These are phyloP conservation scores for Cyclaneusma minus DNA, from an alignment of 2,329 filamentous ascomycete species.

Conservation along the genomic window DNA sequence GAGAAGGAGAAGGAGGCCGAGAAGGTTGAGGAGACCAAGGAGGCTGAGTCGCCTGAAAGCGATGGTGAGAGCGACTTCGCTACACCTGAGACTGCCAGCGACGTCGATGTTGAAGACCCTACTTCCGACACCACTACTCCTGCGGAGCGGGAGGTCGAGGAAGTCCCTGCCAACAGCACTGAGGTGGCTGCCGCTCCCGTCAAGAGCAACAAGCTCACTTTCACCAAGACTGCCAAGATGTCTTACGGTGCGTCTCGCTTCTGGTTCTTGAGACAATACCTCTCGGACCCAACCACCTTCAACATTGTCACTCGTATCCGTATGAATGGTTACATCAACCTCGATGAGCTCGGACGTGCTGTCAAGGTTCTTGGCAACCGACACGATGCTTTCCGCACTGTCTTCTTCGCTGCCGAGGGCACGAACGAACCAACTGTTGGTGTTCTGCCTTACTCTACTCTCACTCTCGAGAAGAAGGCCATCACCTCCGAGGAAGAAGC, in stretches of 20 bases:
- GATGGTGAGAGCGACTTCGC: too few species aligned
- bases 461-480: conserved; percentile 5
- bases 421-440: not conserved
- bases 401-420: conserved; percentile 7
- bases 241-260: conserved; percentile 8
- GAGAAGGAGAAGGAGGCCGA: conserved; percentile 3
- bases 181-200: not conserved
- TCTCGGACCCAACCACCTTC: conserved; percentile 13
- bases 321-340: conserved; percentile 10
- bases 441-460: not conserved
- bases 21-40: too few species aligned
- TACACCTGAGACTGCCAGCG: too few species aligned
- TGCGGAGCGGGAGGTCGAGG: too few species aligned
- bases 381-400: conserved; percentile 15
- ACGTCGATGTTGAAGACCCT: too few species aligned
- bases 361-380: conserved; percentile 7
- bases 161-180: too few species aligned
- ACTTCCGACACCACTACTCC: too few species aligned
- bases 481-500: conserved; percentile 3
- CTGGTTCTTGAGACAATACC: conserved; percentile 12
- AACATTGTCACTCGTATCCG: conserved; percentile 11
- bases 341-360: conserved; percentile 9
- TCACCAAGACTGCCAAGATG: conserved; percentile 3
- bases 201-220: not conserved
- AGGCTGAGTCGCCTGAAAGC: too few species aligned